A percentile compares a stretch with the other conserved stretches of the same genome.
These are phyloP conservation scores for Neonothopanus nambi DNA, from an alignment of 1,284 basidiomycete genomes.

Conservation along the genomic window DNA sequence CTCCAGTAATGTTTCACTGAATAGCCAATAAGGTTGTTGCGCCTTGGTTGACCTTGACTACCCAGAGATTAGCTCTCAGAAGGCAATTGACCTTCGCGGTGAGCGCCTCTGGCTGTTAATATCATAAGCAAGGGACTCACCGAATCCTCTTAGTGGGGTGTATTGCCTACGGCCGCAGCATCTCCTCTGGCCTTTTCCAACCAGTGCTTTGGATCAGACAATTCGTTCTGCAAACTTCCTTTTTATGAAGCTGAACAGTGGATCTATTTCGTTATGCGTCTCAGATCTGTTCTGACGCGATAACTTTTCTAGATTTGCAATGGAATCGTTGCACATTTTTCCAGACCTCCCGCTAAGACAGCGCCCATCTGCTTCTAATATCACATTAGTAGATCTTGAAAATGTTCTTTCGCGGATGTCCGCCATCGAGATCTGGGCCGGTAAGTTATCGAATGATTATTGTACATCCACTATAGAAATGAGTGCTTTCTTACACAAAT, in stretches of 20 bases:
- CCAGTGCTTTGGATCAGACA: not conserved
- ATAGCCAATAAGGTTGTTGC: not conserved
- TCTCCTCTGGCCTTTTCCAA: not conserved
- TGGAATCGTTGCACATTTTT: slow-evolving; percentile 5
- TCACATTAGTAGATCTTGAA: slow-evolving; percentile 4
- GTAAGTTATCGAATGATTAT: too few relatives aligned
- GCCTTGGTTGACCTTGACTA: not conserved
- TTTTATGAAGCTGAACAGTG: slow-evolving; percentile 4
- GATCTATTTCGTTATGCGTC: not conserved
- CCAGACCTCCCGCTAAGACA: slow-evolving; percentile 2
- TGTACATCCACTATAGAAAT: too few relatives aligned
- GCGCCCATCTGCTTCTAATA: not conserved
- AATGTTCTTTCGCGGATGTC: slow-evolving; percentile 11
- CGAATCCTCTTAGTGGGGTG: not conserved
- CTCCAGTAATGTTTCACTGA: not conserved
- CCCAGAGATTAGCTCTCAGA: slow-evolving; percentile 7
- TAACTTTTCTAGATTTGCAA: too few relatives aligned
- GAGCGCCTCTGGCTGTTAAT: not conserved
- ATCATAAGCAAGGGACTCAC: not conserved
- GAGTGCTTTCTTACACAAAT: too few relatives aligned
- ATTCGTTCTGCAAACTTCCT: not conserved
- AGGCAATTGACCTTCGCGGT: not conserved
- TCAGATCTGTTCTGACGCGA: not conserved
- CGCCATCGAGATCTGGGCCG: too few relatives aligned
- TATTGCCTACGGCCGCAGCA: not conserved